Conservation (phyloP, 2,329 filamentous ascomycete genomes). For the Colletotrichum higginsianum region DNA sequence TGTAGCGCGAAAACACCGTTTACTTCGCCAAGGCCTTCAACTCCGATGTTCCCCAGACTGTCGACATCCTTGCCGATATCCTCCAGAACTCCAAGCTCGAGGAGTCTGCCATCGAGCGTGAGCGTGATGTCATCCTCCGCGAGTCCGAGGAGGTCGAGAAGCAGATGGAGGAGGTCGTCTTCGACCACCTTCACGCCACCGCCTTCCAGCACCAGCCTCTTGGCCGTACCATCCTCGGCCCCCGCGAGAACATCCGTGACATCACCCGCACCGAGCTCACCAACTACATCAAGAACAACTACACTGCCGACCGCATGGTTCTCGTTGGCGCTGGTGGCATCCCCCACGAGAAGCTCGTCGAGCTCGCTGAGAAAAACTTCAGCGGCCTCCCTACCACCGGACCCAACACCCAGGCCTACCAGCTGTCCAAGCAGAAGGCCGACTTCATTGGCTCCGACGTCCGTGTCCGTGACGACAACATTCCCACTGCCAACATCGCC, state of each 20-base stretch:
- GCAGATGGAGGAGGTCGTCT: constrained; percentile 99
- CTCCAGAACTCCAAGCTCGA: constrained; percentile 99
- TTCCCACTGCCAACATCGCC: constrained; percentile 96
- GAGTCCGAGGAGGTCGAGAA: constrained; percentile 99
- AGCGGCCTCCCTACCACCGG: constrained; percentile 81
- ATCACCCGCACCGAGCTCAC: constrained; percentile 92
- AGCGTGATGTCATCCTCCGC: constrained; percentile 98
- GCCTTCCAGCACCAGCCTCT: constrained; percentile 97
- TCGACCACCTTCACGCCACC: constrained; percentile 98
- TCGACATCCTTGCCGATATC: constrained; percentile 99
- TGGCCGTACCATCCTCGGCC: constrained; percentile 96
- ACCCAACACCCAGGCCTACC: constrained; percentile 80
- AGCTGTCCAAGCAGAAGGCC: constrained; percentile 87
- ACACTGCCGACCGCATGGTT: constrained; percentile 99
- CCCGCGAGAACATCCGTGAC: constrained; percentile 97
- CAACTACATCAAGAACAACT: constrained; percentile 99
- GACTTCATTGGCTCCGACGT: constrained; percentile 98
- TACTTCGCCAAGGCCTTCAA: constrained; percentile 99
- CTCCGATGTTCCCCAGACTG: constrained; percentile 93
- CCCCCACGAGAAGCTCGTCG: constrained; percentile 93
- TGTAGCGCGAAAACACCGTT: constrained; percentile 96
- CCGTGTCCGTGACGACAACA: constrained; percentile 94
- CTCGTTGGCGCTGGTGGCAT: constrained; percentile 95
- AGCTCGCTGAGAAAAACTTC: constrained; percentile 98
- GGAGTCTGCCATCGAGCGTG: constrained; percentile 90